Evolutionary conservation across 2,329 filamentous ascomycete species (phyloP).

Genomic region (Aspergillus sp.): DNA sequence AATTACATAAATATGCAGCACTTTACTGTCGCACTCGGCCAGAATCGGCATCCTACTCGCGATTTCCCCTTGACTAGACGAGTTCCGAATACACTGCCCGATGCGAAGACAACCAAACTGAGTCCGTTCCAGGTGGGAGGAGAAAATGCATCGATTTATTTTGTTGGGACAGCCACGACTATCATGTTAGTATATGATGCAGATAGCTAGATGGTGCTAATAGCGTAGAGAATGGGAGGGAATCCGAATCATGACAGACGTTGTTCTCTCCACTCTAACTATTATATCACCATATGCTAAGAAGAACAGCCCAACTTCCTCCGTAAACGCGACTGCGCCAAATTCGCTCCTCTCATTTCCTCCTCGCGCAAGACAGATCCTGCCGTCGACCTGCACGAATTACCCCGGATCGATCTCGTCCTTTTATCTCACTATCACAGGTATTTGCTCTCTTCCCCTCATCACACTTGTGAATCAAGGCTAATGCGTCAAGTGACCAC

Average conservation of each 20-base stretch:
- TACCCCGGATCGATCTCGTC: conserved; percentile 57
- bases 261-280: conserved; percentile 1
- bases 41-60: not conserved
- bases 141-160: conserved; percentile 34
- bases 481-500: conserved; percentile 38
- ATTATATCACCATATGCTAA: not conserved
- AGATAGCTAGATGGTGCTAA: conserved; percentile 1
- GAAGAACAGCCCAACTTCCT: conserved; percentile 55
- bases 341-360: conserved; percentile 60
- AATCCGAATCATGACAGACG: conserved; percentile 38
- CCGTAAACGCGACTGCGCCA: conserved; percentile 61
- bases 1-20: not conserved
- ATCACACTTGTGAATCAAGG: not conserved
- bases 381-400: conserved; percentile 54
- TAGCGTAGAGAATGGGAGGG: conserved; percentile 33
- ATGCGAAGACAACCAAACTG: conserved; percentile 41
- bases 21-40: not conserved
- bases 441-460: conserved; percentile 12
- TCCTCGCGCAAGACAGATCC: conserved; percentile 54
- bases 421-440: conserved; percentile 63
- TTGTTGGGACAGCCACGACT: conserved; percentile 37
- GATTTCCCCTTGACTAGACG: not conserved
- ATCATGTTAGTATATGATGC: conserved; percentile 22
- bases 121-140: conserved; percentile 32
- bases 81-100: conserved; percentile 26